Conservation (phyloP, 2,329 filamentous ascomycete genomes). For the Alternaria infectoria region DNA sequence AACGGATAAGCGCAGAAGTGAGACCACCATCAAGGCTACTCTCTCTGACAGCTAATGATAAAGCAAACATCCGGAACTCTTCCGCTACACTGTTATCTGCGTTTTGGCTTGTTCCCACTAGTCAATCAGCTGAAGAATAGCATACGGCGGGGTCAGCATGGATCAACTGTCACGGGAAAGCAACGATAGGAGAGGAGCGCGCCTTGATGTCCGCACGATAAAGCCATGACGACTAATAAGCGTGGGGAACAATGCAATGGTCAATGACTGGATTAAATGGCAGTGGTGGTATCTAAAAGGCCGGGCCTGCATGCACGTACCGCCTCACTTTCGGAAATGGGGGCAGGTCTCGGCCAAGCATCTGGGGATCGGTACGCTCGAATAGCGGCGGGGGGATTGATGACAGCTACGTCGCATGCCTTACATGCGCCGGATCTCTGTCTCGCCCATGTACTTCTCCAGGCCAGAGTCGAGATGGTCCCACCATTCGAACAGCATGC, state of each 20-base stretch:
- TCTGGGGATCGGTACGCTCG: not conserved
- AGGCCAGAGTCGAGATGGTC: conserved; percentile 78
- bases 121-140: conserved; percentile 11
- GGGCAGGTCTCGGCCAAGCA: conserved; percentile 16
- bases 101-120: not conserved
- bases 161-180: conserved; percentile 18
- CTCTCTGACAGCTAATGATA: not conserved
- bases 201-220: conserved; percentile 24
- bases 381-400: not conserved
- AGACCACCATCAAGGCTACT: conserved; percentile 1
- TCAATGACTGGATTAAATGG: conserved; percentile 25
- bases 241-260: conserved; percentile 34
- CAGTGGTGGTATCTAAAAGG: conserved; percentile 36
- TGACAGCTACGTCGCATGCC: not conserved
- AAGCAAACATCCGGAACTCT: not conserved
- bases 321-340: conserved; percentile 30
- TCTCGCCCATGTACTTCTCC: conserved; percentile 85
- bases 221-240: conserved; percentile 31
- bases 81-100: conserved; percentile 1
- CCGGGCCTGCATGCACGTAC: conserved; percentile 27
- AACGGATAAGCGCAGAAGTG: conserved; percentile 14
- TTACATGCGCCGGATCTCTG: conserved; percentile 84
- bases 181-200: conserved; percentile 29
- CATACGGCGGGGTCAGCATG: conserved; percentile 4
- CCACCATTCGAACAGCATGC: conserved; percentile 99